These are phyloP conservation scores for Petunia hybrid DNA, from an alignment of 305 asterid genomes.

Conservation along the genomic window DNA sequence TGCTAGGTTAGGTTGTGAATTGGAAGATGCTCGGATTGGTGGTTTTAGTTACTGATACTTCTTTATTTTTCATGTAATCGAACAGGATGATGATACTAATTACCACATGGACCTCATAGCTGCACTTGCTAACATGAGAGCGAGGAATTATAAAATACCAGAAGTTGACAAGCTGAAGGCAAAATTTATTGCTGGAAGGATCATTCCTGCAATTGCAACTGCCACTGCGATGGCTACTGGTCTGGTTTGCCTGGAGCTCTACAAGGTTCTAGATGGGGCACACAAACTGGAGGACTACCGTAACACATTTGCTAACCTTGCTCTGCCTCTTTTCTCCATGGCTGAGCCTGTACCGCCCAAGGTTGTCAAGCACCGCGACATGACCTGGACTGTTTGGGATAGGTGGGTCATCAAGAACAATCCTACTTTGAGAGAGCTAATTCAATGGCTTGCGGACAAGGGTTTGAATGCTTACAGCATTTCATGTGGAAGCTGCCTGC, in stretches of 20 bases:
- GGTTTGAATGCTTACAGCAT: conserved; percentile 84
- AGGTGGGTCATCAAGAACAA: conserved; percentile 67
- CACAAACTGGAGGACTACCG: conserved; percentile 88
- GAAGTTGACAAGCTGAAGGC: conserved; percentile 92
- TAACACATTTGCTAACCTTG: conserved; percentile 85
- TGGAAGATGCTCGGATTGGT: too few relatives aligned
- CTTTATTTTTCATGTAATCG: not conserved
- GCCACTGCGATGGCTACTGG: conserved; percentile 95
- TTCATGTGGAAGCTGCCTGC: conserved; percentile 83
- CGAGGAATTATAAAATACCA: conserved; percentile 83
- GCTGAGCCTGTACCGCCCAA: conserved; percentile 89
- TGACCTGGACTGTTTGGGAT: conserved; percentile 97
- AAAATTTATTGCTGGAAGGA: conserved; percentile 89
- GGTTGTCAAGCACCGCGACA: conserved; percentile 63
- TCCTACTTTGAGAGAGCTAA: conserved; percentile 72
- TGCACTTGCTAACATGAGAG: conserved; percentile 95
- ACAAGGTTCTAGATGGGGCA: conserved; percentile 73
- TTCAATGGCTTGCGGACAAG: conserved; percentile 75
- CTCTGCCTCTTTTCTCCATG: conserved; percentile 86
- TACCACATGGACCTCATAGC: conserved; percentile 92
- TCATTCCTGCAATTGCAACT: conserved; percentile 94
- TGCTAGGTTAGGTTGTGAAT: too few relatives aligned
- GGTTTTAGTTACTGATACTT: too few relatives aligned
- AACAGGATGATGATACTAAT: conserved; percentile 88
- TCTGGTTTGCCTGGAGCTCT: conserved; percentile 85